Evolutionary conservation across 169 alveolate species (phyloP), one percentile per base, ranked within the genome.

Genomic region (Babesia ovis): DNA sequence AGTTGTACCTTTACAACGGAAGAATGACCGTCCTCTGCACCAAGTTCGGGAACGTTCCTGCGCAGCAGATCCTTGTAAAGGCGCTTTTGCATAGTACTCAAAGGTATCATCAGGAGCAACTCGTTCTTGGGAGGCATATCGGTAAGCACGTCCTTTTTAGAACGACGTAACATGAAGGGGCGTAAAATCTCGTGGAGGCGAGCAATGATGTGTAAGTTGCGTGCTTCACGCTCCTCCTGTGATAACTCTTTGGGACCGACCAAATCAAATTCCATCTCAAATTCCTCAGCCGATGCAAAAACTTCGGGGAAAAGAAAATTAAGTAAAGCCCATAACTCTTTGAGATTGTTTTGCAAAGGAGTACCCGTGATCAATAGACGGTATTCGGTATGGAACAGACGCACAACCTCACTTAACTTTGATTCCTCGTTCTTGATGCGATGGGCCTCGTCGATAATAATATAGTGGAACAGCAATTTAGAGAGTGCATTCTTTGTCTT

Each of bases 391-490:
- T 92, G 87, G 74, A 97, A 75, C 42, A 92, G 45, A 84, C 93
- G 74, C 74, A 92, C 87, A 75, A 89, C 82, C 79, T 93, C 83
- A 90, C 96, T 98, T 94, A 98, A 90, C 95, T 95, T 91, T 85
- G 97, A 83, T 93, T 93, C 77, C 83, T 94, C 97, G 77, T 97
- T 98, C 86, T 98, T 98, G 59, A 98, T 97, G 43, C 99, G 96
- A 75, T 98, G 98, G 20, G 99, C 99, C 90, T 98, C 99, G 86
- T 98, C 99, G 31, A 98, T 95, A 16, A 98, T 95, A 92, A 98
- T 92, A 68, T 96, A 98, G 77, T 95, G 92, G 97, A 98, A 97
- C 74, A 85, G 92, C 4, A 94, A 90, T 86, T 93, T 93, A 32
- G 91, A 89, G 54, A 97, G 91, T 39, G 95, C 93, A 48, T 92